Evolutionary conservation across 768 basidiomycete species (phyloP).

Genomic region (Lactarius vividus): DNA sequence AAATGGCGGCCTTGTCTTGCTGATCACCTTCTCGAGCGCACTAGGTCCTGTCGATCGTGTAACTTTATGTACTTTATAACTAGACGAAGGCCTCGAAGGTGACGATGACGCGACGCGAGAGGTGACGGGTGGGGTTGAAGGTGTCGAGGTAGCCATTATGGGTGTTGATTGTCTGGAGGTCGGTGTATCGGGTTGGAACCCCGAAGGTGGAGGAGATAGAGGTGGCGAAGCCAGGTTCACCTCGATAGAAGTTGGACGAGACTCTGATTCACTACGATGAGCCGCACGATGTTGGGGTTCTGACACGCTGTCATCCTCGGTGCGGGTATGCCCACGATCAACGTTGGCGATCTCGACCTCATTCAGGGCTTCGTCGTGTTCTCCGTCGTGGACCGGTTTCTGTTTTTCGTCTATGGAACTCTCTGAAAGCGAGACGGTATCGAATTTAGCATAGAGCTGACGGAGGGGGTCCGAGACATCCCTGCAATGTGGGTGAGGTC

Average conservation of each 20-base stretch:
- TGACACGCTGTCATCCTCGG: not conserved
- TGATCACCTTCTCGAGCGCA: conserved; percentile 72
- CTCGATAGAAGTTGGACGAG: conserved; percentile 12
- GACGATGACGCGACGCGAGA: conserved; percentile 33
- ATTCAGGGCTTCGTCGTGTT: not conserved
- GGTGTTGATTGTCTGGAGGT: not conserved
- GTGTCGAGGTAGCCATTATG: conserved; percentile 22
- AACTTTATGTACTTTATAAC: conserved; percentile 38
- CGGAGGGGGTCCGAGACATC: conserved; percentile 33
- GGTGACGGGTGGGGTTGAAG: conserved; percentile 35
- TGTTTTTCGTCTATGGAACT: not conserved
- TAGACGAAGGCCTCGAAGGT: conserved; percentile 29
- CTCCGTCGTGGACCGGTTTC: not conserved
- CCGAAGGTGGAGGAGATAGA: conserved; percentile 17
- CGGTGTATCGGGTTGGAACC: conserved; percentile 19
- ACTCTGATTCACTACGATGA: not conserved
- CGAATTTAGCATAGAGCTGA: conserved; percentile 16
- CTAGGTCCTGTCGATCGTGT: conserved; percentile 65
- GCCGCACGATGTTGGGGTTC: not conserved
- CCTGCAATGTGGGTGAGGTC: conserved; percentile 24
- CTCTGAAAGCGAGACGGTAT: conserved; percentile 19
- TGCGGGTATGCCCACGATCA: not conserved
- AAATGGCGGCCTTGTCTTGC: conserved; percentile 78
- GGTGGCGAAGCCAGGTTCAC: conserved; percentile 4
- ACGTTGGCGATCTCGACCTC: not conserved